These are phyloP conservation scores for Spiromastix sp. DNA, from an alignment of 2,329 filamentous ascomycete genomes.

Conservation along the genomic window DNA sequence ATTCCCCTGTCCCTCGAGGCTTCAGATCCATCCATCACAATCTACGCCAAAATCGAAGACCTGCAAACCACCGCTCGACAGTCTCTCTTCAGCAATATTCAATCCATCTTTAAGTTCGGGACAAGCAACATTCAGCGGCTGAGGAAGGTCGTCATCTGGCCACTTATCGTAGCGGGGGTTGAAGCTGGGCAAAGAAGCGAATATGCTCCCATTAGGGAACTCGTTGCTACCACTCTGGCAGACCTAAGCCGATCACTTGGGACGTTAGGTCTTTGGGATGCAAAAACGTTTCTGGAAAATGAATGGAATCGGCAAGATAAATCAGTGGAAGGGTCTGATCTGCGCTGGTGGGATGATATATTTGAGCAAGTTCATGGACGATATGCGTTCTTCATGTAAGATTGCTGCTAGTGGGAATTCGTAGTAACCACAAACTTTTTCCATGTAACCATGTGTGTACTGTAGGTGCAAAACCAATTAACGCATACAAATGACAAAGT, in stretches of 20 bases:
- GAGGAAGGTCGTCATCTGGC: constrained; percentile 11
- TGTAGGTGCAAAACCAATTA: no score
- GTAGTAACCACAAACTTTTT: no score
- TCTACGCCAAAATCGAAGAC: constrained; percentile 8
- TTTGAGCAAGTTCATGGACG: constrained; percentile 5
- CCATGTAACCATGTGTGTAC: no score
- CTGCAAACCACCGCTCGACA: constrained; percentile 9
- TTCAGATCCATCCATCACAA: constrained; percentile 1
- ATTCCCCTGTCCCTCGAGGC: constrained; percentile 5
- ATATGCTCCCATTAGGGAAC: constrained; percentile 1
- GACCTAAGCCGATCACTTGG: constrained; percentile 8
- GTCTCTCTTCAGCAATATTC: constrained; percentile 7
- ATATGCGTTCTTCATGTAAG: constrained; percentile 8
- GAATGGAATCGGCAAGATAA: constrained; percentile 5
- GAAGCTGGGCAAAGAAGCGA: constrained; percentile 9
- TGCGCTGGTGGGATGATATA: constrained; percentile 11
- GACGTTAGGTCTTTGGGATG: constrained; percentile 8
- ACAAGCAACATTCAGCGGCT: constrained; percentile 3
- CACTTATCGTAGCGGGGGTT: constrained; percentile 11
- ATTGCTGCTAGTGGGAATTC: no score
- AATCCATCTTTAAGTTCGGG: constrained; percentile 2
- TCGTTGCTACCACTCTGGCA: constrained; percentile 4
- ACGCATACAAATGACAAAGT: no score
- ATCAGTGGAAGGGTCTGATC: background rate
- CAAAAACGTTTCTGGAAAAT: constrained; percentile 6